Conservation (phyloP, 1,284 basidiomycete species). For the Omphalotus olearius region DNA sequence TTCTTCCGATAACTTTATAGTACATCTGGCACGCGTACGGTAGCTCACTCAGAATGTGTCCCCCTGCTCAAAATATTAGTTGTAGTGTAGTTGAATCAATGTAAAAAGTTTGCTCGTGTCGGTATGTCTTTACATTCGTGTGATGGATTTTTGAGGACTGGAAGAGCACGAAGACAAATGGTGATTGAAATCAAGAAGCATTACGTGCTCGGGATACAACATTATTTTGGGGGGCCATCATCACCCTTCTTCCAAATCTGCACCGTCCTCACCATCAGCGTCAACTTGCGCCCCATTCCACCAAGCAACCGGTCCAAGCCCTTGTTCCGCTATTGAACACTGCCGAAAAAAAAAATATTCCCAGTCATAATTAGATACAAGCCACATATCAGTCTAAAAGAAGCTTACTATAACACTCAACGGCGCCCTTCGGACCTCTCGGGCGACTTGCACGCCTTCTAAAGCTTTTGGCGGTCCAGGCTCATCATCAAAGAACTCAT, state of each 20-base stretch:
- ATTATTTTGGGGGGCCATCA: not conserved
- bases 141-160: no score
- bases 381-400: not conserved
- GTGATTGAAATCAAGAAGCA: no score
- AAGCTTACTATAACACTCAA: conserved; percentile 71
- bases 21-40: no score
- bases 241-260: conserved; percentile 36
- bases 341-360: conserved; percentile 26
- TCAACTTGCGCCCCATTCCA: conserved; percentile 53
- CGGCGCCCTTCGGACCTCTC: conserved; percentile 56
- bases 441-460: conserved; percentile 58
- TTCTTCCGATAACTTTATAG: no score
- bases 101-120: no score
- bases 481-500: conserved; percentile 89
- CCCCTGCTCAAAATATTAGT: no score
- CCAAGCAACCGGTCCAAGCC: conserved; percentile 75
- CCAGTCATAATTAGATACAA: not conserved
- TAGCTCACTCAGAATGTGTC: no score
- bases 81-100: no score
- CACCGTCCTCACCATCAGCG: conserved; percentile 23
- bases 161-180: no score
- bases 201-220: no score
- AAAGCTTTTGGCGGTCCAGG: conserved; percentile 78
- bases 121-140: no score
- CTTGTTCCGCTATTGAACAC: conserved; percentile 90